Evolutionary conservation across 495 filamentous ascomycete species (phyloP), one percentile per base, ranked within the genome.

Genomic region (Neurospora tetraspora): DNA sequence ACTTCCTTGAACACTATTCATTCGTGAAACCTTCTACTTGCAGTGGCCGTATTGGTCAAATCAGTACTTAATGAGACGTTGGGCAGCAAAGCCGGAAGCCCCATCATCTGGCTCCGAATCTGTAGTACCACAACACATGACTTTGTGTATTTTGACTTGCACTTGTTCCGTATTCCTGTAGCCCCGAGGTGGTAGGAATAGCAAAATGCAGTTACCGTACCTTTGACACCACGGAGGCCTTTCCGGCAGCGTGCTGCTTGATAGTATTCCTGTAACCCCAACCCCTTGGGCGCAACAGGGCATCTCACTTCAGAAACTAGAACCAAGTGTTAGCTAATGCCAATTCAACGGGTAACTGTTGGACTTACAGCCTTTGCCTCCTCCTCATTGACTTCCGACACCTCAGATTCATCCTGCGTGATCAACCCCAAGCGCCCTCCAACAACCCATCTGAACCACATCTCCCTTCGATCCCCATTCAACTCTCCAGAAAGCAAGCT

Each of bases 381-480:
- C 37, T 90, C 89, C 69, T 88, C 87, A 9, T 85, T 87, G 2
- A 94, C 89, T 8, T 88, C 84, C 14, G 90, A 92, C 6, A 83
- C 80, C 40, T 90, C 88, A 5, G 86, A 88, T 73, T 86, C 81
- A 31, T 79, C 83, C 74, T 86, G 84, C 68, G 91, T 91, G 77
- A 98, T 89, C 76, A 98, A 82, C 0, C 94, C 92, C 47, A 98
- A 77, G 77, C 83, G 89, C 16, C 84, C 87, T 68, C 83, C 86
- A 76, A 91, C 82, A 40, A 97, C 81, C 73, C 89, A 81, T 84
- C 86, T 77, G 70, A 76, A 92, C 93, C 93, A 98, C 82, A 98
- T 87, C 78, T 96, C 94, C 73, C 84, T 86, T 40, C 94, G 86
- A 78, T 97, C 90, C 1, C 94, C 96, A 71, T 90, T 89, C n/a